Evolutionary conservation across 345 rosid species (phyloP), one percentile per base, ranked within the genome.

Genomic region (Cardamine resedifolia): DNA sequence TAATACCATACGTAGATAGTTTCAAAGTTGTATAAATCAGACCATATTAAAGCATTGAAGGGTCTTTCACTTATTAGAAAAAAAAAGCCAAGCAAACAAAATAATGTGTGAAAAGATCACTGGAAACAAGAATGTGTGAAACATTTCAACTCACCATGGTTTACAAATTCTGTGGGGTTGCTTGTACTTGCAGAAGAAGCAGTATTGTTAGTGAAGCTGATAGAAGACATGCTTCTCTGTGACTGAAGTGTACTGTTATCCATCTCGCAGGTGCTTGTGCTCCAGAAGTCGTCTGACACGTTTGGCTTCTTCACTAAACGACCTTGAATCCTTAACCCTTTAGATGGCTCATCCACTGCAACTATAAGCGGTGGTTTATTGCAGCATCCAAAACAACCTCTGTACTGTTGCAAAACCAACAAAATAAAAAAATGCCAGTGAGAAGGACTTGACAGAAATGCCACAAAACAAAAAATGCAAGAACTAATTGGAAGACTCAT

Each of bases 301-400:
- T 79, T 79, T 31, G 74, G 57, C 76, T 81, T 81, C 81, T 67
- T 82, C n/a, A 72, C 82, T 48, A 68, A 49, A 64, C 45, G 80
- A 60, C 83, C 88, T 81, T 80, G 84, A 64, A 70, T 76, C 72
- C 82, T 80, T 74, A 82, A 47, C 50, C 87, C 83, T 73, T 85
- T 83, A 64, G 92, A 73, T 30, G 86, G 81, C 62, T 83, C 85
- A 70, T 84, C 86, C 59, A 74, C 84, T 39, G 82, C 70, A 23
- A 76, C 70, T 74, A 69, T 72, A 66, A 76, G 64, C 33, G 86
- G 70, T 43, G 83, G 85, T 74, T 81, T 85, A 64, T 56, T 67
- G 76, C 78, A 85, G 87, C 96, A 82, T 83, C 91, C 94, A 78
- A 90, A 85, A 85, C 97, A 92, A 85, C 93, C 90, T 85, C 97